Conservation (phyloP, 1,139 yeast genomes). For the Magnusiomyces fungicola region DNA sequence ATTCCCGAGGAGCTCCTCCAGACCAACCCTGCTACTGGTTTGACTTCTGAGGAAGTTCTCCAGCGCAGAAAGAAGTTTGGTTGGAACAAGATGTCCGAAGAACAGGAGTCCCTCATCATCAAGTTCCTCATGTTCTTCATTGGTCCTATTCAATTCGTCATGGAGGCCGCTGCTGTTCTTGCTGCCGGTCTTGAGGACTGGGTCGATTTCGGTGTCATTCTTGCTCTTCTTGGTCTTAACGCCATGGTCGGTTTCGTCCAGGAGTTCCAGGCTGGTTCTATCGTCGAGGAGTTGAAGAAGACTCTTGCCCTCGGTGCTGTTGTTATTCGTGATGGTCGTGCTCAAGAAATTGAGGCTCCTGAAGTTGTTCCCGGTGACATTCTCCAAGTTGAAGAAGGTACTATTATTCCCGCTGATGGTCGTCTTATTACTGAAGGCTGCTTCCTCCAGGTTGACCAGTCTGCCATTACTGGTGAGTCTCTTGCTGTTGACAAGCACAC, state of each 20-base stretch:
- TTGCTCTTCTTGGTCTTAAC: conserved; percentile 80
- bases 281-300: conserved; percentile 40
- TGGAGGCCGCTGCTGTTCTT: conserved; percentile 95
- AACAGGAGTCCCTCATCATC: conserved; percentile 70
- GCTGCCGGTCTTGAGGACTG: conserved; percentile 99
- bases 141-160: conserved; percentile 98
- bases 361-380: conserved; percentile 81
- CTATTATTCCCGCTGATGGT: conserved; percentile 87
- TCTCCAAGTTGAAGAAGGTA: conserved; percentile 71
- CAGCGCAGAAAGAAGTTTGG: conserved; percentile 93
- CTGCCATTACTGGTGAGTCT: conserved; percentile 98
- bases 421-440: conserved; percentile 83
- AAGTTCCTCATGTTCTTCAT: conserved; percentile 90
- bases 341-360: conserved; percentile 54
- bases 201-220: conserved; percentile 98
- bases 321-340: conserved; percentile 60
- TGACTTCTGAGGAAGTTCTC: conserved; percentile 70
- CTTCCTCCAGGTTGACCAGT: conserved; percentile 91
- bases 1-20: conserved; percentile 87
- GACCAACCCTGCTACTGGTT: conserved; percentile 80
- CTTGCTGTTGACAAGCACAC: conserved; percentile 87
- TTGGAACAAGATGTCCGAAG: conserved; percentile 92
- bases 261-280: conserved; percentile 62
- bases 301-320: conserved; percentile 44
- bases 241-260: conserved; percentile 95